These are phyloP conservation scores for Acacia concinna DNA, from an alignment of 331 rosid species.

Conservation along the genomic window DNA sequence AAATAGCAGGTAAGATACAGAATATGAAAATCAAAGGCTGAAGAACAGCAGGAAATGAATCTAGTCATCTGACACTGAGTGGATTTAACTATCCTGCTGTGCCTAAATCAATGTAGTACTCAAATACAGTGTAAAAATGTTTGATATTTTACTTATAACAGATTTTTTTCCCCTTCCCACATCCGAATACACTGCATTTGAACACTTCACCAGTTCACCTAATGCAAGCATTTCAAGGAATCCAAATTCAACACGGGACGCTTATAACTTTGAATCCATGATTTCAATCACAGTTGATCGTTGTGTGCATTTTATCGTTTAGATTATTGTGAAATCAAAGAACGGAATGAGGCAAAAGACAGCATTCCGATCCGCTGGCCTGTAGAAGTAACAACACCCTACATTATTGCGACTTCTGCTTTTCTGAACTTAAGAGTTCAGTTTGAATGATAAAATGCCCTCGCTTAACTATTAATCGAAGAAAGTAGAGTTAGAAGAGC, in stretches of 20 bases:
- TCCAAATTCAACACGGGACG: not conserved
- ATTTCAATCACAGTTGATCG: not conserved
- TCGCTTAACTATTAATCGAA: not conserved
- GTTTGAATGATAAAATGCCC: not conserved
- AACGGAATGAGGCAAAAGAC: not conserved
- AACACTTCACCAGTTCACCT: not conserved
- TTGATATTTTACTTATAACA: not conserved
- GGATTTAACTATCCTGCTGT: not conserved
- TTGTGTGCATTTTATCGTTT: not conserved
- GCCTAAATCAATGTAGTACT: not conserved
- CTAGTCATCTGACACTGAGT: not conserved
- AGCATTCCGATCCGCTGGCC: not conserved
- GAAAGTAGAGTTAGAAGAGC: not conserved
- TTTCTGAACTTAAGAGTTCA: not conserved
- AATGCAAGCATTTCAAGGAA: not conserved
- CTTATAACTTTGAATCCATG: not conserved
- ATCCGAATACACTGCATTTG: not conserved
- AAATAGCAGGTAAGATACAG: not conserved
- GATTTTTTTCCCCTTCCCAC: not conserved
- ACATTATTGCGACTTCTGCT: not conserved
- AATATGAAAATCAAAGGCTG: slow-evolving; percentile 9
- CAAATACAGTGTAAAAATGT: not conserved
- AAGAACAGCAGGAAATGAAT: slow-evolving; percentile 9
- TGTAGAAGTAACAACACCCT: not conserved
- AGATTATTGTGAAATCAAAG: not conserved